phyloP scores from a whole-genome alignment of 2,329 filamentous ascomycete genomes.

The Phaeoacremonium minimum region DNA sequence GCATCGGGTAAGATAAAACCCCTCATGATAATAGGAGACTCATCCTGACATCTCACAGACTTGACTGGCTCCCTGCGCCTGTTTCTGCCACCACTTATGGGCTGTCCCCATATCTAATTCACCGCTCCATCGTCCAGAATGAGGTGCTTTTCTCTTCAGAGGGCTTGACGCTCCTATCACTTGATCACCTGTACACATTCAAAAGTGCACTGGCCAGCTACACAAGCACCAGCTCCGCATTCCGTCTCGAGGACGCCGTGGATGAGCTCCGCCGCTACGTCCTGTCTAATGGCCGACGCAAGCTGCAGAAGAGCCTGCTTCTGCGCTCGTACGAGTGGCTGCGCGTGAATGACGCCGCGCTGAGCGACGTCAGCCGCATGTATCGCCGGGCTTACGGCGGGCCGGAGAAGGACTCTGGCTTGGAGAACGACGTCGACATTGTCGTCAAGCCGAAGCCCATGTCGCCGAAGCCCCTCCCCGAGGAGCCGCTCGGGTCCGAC shows the following conservation, averaged over 20 bases:
- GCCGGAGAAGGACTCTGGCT: slow-evolving; percentile 38
- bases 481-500: background rate
- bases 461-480: background rate
- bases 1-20: slow-evolving; percentile 27
- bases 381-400: slow-evolving; percentile 55
- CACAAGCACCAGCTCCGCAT: slow-evolving; percentile 35
- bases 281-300: slow-evolving; percentile 44
- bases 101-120: slow-evolving; percentile 47
- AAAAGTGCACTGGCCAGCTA: slow-evolving; percentile 57
- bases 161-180: slow-evolving; percentile 53
- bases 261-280: slow-evolving; percentile 59
- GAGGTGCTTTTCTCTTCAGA: slow-evolving; percentile 57
- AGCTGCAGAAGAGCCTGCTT: slow-evolving; percentile 47
- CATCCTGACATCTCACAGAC: slow-evolving; percentile 18
- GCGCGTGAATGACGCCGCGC: slow-evolving; percentile 38
- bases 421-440: slow-evolving; percentile 28
- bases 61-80: slow-evolving; percentile 38
- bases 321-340: slow-evolving; percentile 54
- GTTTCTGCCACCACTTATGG: slow-evolving; percentile 36
- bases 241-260: slow-evolving; percentile 55
- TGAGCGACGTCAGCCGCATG: slow-evolving; percentile 51
- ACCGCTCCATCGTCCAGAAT: slow-evolving; percentile 54
- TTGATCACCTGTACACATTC: slow-evolving; percentile 62
- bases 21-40: background rate
- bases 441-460: background rate